Evolutionary conservation across 148 eudicot genomes (phyloP).

Genomic region (Camellia lanceoleosa): DNA sequence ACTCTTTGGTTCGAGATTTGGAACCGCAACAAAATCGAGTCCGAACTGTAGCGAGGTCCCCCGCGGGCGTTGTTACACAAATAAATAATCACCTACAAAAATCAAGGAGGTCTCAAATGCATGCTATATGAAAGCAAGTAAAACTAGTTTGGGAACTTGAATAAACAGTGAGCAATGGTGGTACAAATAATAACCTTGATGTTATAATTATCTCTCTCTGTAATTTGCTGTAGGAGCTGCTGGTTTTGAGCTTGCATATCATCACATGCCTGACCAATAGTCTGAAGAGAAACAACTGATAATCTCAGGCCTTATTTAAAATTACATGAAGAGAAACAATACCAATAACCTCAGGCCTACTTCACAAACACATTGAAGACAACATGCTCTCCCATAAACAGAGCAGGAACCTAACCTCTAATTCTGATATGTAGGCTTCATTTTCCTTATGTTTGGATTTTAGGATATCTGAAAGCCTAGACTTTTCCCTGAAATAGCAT

Average conservation of each 20-base stretch:
- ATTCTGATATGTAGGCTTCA: conserved; percentile 81
- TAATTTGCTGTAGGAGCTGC: conserved; percentile 76
- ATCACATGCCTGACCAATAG: conserved; percentile 81
- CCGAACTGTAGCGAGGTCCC: no score
- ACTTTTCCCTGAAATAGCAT: conserved; percentile 52
- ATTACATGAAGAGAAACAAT: conserved; percentile 22
- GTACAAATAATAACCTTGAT: conserved; percentile 51
- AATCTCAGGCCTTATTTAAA: no score
- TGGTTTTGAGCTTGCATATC: conserved; percentile 87
- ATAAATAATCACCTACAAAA: neutral
- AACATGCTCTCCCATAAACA: neutral
- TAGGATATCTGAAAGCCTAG: conserved; percentile 50
- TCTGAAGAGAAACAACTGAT: conserved; percentile 16
- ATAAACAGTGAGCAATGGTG: neutral
- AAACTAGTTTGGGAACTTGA: neutral
- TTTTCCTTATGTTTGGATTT: conserved; percentile 85
- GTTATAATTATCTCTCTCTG: conserved; percentile 89
- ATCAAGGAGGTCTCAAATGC: neutral
- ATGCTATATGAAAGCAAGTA: neutral
- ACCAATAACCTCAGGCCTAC: conserved; percentile 3
- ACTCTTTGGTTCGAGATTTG: no score
- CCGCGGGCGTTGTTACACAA: no score
- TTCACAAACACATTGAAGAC: neutral
- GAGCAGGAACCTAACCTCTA: conserved; percentile 52
- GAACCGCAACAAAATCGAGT: no score